Evolutionary conservation across 371 early-diverging fungal genomes (phyloP), one percentile per base, ranked within the genome.

Genomic region (Lichtheimia ornata): DNA sequence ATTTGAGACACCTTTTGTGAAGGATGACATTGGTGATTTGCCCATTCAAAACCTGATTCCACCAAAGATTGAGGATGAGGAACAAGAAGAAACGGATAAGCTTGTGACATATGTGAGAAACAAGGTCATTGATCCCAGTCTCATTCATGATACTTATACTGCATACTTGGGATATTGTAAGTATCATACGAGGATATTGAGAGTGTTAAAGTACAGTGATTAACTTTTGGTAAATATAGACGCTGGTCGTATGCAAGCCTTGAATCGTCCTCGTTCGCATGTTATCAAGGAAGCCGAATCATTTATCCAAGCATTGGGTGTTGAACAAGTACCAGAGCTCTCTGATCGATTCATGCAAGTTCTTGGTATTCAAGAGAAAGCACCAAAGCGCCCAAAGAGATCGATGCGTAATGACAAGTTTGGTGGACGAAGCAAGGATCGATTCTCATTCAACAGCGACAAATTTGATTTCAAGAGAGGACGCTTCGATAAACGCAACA

Each of bases 1-100:
- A 11, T 86, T 91, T 59, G 99, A 99, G 68, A 71, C 85, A 59
- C 50, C 64, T 1, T 95, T 94, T 72, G 69, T 94, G 63, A 65
- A 73, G 7, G 52, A 66, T 5, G 79, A 74, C 28, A 57, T 88
- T 15, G 53, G 59, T 44, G 76, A 86, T 73, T 56, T 84, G 18
- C 87, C 86, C 6, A 62, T 88, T 17, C 70, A 78, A 25, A 64
- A 81, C 53, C 69, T 83, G 49, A 71, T 80, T 45, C 71, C 79
- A 3, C 64, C 70, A 15, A 70, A 73, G 54, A 44, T 78, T 30
- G 52, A 73, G 7, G 65, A 76, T 41, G 68, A 74, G 27, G 72
- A 77, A 24, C 65, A 49, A 25, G 68, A 64, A 18, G 59, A 60
- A 3, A 67, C 67, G 2, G 64, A 63, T 30, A 55, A 59, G 28